Conservation (phyloP, 2,329 filamentous ascomycete species). For the Fusarium sp. region DNA sequence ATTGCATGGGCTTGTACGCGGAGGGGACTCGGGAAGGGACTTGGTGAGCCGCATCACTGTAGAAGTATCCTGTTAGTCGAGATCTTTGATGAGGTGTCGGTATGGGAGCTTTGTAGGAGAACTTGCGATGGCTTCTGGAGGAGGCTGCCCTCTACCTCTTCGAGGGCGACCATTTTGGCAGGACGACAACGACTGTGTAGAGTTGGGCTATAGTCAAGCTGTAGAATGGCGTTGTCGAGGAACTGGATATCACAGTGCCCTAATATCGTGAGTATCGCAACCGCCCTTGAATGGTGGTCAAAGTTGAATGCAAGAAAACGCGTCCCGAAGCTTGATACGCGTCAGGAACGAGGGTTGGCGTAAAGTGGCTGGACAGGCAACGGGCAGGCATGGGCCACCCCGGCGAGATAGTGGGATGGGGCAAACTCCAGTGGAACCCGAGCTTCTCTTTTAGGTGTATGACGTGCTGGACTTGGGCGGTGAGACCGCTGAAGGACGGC, state of each 20-base stretch:
- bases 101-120: background rate
- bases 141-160: conserved; percentile 49
- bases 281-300: background rate
- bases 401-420: conserved; percentile 2
- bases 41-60: conserved; percentile 50
- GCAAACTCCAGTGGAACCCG: conserved; percentile 6
- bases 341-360: conserved; percentile 40
- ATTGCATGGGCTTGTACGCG: conserved; percentile 79
- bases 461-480: conserved; percentile 35
- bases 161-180: conserved; percentile 50
- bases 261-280: background rate
- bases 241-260: background rate
- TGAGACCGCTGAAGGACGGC: conserved; percentile 21
- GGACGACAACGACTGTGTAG: background rate
- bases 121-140: conserved; percentile 50
- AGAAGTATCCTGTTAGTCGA: conserved; percentile 3
- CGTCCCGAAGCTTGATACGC: conserved; percentile 35
- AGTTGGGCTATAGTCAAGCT: background rate
- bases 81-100: background rate
- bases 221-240: background rate
- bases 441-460: conserved; percentile 15
- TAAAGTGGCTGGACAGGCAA: conserved; percentile 41
- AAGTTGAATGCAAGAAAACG: conserved; percentile 29
- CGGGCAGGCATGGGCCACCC: background rate
- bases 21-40: conserved; percentile 65